These are phyloP conservation scores for Melanopsichium pennsylvanicum DNA, from an alignment of 1,284 basidiomycete genomes.

Conservation along the genomic window DNA sequence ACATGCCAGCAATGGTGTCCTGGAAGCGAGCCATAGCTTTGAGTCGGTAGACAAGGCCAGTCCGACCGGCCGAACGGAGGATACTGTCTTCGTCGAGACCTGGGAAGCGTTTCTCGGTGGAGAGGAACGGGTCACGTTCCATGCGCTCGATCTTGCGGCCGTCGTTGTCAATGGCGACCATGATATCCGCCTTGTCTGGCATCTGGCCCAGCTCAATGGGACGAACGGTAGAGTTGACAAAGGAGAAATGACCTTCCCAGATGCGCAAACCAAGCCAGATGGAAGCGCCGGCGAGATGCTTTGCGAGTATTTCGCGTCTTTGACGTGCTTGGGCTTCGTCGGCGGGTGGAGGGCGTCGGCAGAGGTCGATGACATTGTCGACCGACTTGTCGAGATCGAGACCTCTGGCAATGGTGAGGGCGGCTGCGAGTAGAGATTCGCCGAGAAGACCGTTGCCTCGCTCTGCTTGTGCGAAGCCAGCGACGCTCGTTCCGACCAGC, in stretches of 20 bases:
- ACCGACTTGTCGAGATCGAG: slow-evolving; percentile 46
- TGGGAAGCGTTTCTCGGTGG: slow-evolving; percentile 39
- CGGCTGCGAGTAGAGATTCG: slow-evolving; percentile 36
- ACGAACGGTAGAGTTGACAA: slow-evolving; percentile 38
- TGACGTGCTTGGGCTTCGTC: slow-evolving; percentile 2
- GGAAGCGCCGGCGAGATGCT: slow-evolving; percentile 30
- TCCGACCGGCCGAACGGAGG: slow-evolving; percentile 39
- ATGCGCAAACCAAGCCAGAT: slow-evolving; percentile 44
- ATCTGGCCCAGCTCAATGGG: slow-evolving; percentile 31
- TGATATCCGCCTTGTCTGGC: slow-evolving; percentile 10
- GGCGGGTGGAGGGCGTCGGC: background rate
- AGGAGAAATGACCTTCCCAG: slow-evolving; percentile 46
- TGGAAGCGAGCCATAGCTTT: slow-evolving; percentile 39
- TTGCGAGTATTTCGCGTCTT: slow-evolving; percentile 14
- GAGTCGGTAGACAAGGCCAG: slow-evolving; percentile 37
- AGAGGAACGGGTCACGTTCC: slow-evolving; percentile 36
- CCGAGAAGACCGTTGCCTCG: slow-evolving; percentile 41
- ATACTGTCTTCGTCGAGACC: slow-evolving; percentile 45
- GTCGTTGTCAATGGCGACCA: slow-evolving; percentile 35
- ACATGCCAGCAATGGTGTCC: slow-evolving; percentile 35
- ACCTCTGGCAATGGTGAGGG: slow-evolving; percentile 36
- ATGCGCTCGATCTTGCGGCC: slow-evolving; percentile 33
- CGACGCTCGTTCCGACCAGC: slow-evolving; percentile 37
- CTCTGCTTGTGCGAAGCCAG: slow-evolving; percentile 28
- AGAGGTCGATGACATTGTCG: slow-evolving; percentile 22